phyloP scores from a whole-genome alignment of 208 protist genomes.

The Acanthamoeba triangularis region DNA sequence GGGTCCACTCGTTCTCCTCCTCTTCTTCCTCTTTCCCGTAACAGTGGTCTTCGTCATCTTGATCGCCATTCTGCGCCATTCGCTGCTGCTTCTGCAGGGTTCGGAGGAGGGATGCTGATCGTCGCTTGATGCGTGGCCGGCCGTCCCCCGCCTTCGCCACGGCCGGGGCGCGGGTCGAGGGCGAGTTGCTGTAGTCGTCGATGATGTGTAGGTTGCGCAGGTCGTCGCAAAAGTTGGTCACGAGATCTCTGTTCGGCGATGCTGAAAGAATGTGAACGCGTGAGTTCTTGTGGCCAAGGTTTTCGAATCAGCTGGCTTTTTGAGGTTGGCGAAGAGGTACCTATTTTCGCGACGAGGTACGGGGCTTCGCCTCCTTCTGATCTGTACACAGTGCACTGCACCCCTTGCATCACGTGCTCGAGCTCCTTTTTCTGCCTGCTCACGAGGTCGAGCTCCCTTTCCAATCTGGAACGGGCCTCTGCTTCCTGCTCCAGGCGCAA shows the following conservation, averaged over 20 bases:
- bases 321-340: background rate
- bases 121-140: conserved; percentile 73
- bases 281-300: background rate
- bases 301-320: background rate
- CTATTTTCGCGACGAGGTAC: conserved; percentile 73
- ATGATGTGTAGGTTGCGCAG: conserved; percentile 76
- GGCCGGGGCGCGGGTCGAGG: background rate
- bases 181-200: conserved; percentile 75
- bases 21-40: conserved; percentile 44
- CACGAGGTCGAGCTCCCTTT: conserved; percentile 32
- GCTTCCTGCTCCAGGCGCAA: background rate
- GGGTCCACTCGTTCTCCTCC: conserved; percentile 34
- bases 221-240: conserved; percentile 75
- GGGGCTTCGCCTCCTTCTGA: conserved; percentile 74
- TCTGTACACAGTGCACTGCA: conserved; percentile 76
- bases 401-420: conserved; percentile 69
- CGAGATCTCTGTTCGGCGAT: conserved; percentile 63
- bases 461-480: conserved; percentile 37
- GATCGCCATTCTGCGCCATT: conserved; percentile 28
- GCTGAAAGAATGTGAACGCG: background rate
- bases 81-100: conserved; percentile 65
- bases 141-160: background rate
- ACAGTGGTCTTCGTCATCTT: conserved; percentile 17
- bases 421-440: conserved; percentile 60
- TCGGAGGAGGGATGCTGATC: conserved; percentile 43